A percentile compares a stretch with the other conserved stretches of the same genome.
These are phyloP conservation scores for Apiospora rasikravindrae DNA, from an alignment of 2,329 filamentous ascomycete species.

Conservation along the genomic window DNA sequence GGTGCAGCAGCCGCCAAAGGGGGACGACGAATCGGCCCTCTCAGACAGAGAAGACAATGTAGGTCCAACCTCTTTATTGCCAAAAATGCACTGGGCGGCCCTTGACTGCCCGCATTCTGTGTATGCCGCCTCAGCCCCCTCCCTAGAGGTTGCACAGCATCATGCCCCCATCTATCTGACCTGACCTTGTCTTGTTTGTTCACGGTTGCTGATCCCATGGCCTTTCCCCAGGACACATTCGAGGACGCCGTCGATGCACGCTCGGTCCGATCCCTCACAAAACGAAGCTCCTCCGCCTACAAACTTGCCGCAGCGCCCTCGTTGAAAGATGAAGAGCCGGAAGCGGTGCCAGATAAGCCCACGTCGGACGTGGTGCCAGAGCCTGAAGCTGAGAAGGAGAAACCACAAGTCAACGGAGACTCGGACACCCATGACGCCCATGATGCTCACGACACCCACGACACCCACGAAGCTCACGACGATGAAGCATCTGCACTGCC, in stretches of 20 bases:
- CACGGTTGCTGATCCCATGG: conserved; percentile 3
- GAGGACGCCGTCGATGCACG: conserved; percentile 78
- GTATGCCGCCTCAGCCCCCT: conserved; percentile 3
- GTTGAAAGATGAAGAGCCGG: conserved; percentile 25
- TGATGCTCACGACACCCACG: background rate
- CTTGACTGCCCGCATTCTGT: background rate
- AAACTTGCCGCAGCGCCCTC: conserved; percentile 21
- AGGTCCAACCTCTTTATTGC: background rate
- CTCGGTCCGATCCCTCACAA: conserved; percentile 68
- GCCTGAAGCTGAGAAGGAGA: conserved; percentile 25
- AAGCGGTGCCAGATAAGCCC: conserved; percentile 13
- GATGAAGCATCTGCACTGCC: background rate
- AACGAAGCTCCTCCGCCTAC: conserved; percentile 47
- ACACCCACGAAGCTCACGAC: background rate
- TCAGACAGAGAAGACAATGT: conserved; percentile 19
- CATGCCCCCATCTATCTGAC: background rate
- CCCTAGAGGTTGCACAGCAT: conserved; percentile 15
- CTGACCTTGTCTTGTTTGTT: background rate
- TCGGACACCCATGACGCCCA: conserved; percentile 20
- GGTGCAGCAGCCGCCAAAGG: background rate
- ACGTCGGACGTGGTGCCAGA: background rate
- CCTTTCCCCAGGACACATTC: conserved; percentile 69
- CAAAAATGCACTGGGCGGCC: background rate
- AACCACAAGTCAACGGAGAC: conserved; percentile 28
- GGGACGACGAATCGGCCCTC: background rate